Evolutionary conservation across 2,329 filamentous ascomycete genomes (phyloP).

Genomic region (Penicillium brasilianum): DNA sequence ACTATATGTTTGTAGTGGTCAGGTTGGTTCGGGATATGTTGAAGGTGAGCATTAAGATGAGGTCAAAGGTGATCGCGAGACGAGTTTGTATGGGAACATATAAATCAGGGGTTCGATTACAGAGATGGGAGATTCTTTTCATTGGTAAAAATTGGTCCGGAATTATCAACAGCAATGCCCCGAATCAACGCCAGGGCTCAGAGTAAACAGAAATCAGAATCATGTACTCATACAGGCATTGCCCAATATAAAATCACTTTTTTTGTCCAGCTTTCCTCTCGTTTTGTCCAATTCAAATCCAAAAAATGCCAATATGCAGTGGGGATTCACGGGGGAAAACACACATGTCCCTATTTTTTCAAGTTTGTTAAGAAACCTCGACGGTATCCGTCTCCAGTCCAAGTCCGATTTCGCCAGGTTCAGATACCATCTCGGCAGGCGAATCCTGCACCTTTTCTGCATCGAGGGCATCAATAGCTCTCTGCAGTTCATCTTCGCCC

Average conservation of each 20-base stretch:
- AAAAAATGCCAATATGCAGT: background rate
- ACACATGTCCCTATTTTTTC: too few species aligned
- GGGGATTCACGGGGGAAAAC: background rate
- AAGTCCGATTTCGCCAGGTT: background rate
- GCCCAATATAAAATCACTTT: background rate
- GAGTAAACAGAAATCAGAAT: conserved; percentile 5
- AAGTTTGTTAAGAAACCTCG: background rate
- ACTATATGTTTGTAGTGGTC: too few species aligned
- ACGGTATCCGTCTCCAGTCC: background rate
- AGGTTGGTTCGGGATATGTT: too few species aligned
- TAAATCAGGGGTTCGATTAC: too few species aligned
- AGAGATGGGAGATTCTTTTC: too few species aligned
- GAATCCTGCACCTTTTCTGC: conserved; percentile 35
- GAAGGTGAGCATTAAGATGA: too few species aligned
- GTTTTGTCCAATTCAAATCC: background rate
- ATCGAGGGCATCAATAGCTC: conserved; percentile 72
- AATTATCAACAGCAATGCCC: background rate
- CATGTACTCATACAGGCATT: conserved; percentile 11
- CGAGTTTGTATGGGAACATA: too few species aligned
- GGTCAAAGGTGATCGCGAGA: too few species aligned
- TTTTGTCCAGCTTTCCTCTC: background rate
- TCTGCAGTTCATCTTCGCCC: conserved; percentile 71
- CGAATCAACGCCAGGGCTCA: background rate
- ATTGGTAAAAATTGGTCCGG: too few species aligned
- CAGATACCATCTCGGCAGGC: conserved; percentile 1